Evolutionary conservation across 768 basidiomycete species (phyloP).

Genomic region (Trametes punicea): DNA sequence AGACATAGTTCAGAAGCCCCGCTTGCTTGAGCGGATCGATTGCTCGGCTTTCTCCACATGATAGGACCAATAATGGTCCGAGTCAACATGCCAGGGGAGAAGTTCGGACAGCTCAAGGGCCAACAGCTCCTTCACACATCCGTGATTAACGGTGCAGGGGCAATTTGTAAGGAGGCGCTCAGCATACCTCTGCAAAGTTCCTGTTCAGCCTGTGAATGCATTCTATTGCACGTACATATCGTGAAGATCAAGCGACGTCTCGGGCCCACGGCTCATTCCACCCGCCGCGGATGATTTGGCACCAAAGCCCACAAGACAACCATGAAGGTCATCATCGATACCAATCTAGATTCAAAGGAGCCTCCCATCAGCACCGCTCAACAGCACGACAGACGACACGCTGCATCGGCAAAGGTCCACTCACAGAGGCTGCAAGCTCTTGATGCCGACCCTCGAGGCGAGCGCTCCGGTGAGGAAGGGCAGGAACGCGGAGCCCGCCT

Average conservation of each 20-base stretch:
- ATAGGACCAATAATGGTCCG: too few relatives aligned
- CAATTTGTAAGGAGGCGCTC: too few relatives aligned
- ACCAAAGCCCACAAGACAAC: constrained; percentile 23
- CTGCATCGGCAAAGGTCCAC: constrained; percentile 18
- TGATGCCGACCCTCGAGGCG: constrained; percentile 40
- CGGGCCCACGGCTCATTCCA: not conserved
- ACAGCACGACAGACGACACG: not conserved
- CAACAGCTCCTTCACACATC: too few relatives aligned
- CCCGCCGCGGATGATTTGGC: constrained; percentile 12
- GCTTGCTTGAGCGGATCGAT: too few relatives aligned
- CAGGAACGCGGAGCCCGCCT: constrained; percentile 47
- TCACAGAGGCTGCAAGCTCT: constrained; percentile 47
- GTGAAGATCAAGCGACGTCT: not conserved
- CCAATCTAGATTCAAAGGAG: constrained; percentile 9
- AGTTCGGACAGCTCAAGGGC: too few relatives aligned
- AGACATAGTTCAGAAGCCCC: too few relatives aligned
- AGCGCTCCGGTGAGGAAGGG: constrained; percentile 52
- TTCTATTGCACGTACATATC: not conserved
- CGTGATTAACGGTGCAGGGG: too few relatives aligned
- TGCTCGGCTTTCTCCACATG: too few relatives aligned
- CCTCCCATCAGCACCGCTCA: not conserved
- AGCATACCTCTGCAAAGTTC: too few relatives aligned
- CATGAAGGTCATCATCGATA: constrained; percentile 26
- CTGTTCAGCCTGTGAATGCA: too few relatives aligned
- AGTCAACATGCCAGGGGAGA: too few relatives aligned